Conservation (phyloP, 202 grass and related monocot species). For the Tripidium arundinaceum region DNA sequence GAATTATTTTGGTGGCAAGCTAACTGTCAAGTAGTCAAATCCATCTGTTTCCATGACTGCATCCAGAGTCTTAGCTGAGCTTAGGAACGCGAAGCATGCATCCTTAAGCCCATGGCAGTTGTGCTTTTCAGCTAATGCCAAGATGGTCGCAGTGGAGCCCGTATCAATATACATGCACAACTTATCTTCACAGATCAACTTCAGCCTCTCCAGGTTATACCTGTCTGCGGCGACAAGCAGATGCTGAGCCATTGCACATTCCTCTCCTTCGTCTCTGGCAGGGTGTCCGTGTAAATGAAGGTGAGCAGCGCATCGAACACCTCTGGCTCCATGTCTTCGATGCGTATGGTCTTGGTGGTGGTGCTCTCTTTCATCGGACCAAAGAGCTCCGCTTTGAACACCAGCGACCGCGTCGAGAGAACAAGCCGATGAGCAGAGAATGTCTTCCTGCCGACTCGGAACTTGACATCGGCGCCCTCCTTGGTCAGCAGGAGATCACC, state of each 20-base stretch:
- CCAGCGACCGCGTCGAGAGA: neutral
- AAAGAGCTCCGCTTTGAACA: constrained; percentile 21
- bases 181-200: neutral
- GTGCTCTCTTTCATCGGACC: neutral
- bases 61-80: neutral
- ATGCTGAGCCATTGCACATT: neutral
- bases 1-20: neutral
- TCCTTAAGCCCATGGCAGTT: neutral
- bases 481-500: neutral
- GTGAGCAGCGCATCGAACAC: neutral
- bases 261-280: neutral
- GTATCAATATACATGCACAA: neutral
- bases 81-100: neutral
- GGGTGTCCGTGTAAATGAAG: neutral
- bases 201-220: neutral
- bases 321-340: neutral
- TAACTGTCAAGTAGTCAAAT: neutral
- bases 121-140: constrained; percentile 3
- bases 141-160: neutral
- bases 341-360: neutral
- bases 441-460: constrained; percentile 13
- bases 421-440: constrained; percentile 28
- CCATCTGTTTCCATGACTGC: neutral
- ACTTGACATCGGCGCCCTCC: constrained; percentile 10
- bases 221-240: constrained; percentile 13